Base-by-base conservation (phyloP, 2,329 filamentous ascomycete genomes). In the Sclerotinia sclerotiorum region DNA sequence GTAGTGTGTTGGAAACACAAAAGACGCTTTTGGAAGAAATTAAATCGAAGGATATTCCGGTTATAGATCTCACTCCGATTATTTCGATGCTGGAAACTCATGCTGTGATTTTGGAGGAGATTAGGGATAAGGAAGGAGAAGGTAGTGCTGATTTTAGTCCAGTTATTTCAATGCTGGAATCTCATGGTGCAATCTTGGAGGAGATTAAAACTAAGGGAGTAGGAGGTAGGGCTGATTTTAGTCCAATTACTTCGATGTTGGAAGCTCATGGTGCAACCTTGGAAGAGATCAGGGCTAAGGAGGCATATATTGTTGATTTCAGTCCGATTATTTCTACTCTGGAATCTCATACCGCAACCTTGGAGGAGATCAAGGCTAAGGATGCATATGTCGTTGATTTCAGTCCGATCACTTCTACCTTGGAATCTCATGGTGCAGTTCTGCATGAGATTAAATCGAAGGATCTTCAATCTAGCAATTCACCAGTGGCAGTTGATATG, bases 361-460 rank as follows among this genome's bases (percentile, higher is more conserved):
- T 75, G 15, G 60, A 68, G 5, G 69, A 71, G 1, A 72, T 74
- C 51, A 73, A 72, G 32, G 71, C 48, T 1, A 57, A 55, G 35
- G 39, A 57, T 10, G 2, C 29, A 24, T 13, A 42, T 5, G 10
- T 44, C 3, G 7, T 58, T 62, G 46, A 64, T 64, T 42, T 65
- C 6, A 29, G 42, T 17, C 10, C 48, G n/a, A 68, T 71, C 8
- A 48, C 52, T 19, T 57, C 48, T 24, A 65, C 55, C 17, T 27
- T 71, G 10, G 65, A 66, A 24, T 19, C 60, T 17, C 68, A 71
- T 29, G 17, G 52, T 15, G 58, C 29, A 7, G 24, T 55, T 19
- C 55, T 72, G 35, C n/a, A 51, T 17, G 70, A 72, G 44, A 69
- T 73, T 51, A 68, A 65, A 60, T 57, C 32, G 3, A 51, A 52